Conservation (phyloP, 2,329 filamentous ascomycete species). For the Botrytis sinoallii region DNA sequence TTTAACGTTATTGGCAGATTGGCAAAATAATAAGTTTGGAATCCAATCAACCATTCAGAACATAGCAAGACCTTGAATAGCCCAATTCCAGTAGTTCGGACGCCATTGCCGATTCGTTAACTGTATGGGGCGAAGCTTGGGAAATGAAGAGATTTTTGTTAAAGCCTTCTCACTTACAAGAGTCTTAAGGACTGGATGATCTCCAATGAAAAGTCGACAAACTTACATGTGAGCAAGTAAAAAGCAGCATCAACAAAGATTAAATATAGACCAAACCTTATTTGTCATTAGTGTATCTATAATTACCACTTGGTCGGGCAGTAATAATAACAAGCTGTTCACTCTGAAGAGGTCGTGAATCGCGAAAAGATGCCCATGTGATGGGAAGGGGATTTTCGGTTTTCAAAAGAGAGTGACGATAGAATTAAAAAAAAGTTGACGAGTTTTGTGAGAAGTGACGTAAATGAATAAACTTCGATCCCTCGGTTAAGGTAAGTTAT, state of each 20-base stretch:
- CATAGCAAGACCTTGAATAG: background rate
- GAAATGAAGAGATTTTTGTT: constrained; percentile 8
- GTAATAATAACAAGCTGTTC: background rate
- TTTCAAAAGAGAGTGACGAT: background rate
- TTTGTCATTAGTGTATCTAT: background rate
- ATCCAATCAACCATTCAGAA: background rate
- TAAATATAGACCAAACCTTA: background rate
- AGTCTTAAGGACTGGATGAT: background rate
- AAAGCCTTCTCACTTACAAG: background rate
- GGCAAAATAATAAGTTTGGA: background rate
- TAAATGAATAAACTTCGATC: background rate
- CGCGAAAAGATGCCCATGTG: background rate
- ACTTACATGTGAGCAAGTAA: constrained; percentile 1
- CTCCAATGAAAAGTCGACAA: background rate
- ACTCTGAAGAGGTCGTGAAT: background rate
- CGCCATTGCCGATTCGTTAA: background rate
- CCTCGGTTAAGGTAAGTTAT: background rate
- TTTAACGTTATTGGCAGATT: background rate
- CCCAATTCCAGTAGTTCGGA: background rate
- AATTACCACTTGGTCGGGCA: background rate
- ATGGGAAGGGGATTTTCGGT: background rate
- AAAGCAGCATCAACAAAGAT: background rate
- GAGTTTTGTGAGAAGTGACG: background rate
- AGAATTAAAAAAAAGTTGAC: background rate
- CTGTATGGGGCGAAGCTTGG: background rate